phyloP scores from a whole-genome alignment of 2,329 filamentous ascomycete genomes.

The Ophiocordyceps unilateralis region DNA sequence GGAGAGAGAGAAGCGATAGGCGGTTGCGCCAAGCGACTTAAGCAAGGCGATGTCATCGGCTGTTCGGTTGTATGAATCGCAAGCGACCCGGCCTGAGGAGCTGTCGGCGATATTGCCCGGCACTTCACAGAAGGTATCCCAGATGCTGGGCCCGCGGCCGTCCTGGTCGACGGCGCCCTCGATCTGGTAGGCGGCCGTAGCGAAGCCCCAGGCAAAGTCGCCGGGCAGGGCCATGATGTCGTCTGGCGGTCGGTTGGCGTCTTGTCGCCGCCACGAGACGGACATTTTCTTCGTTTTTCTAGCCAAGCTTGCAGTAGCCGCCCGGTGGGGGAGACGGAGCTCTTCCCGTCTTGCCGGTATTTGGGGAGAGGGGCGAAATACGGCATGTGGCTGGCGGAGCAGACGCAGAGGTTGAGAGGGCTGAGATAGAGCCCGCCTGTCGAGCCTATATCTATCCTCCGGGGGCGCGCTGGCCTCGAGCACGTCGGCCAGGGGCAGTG shows the following conservation, averaged over 20 bases:
- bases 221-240: conserved; percentile 38
- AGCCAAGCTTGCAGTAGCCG: not conserved
- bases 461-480: not conserved
- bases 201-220: conserved; percentile 67
- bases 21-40: conserved; percentile 36
- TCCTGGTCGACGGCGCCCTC: conserved; percentile 23
- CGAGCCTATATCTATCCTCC: too few relatives aligned
- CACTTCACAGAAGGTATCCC: conserved; percentile 24
- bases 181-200: conserved; percentile 46
- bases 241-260: not conserved
- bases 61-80: conserved; percentile 23
- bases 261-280: not conserved
- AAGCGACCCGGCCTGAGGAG: conserved; percentile 28
- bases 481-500: too few relatives aligned
- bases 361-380: not conserved
- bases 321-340: not conserved
- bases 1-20: conserved; percentile 48
- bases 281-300: not conserved
- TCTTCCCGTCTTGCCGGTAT: not conserved
- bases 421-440: too few relatives aligned
- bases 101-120: conserved; percentile 21
- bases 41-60: conserved; percentile 41
- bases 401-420: not conserved
- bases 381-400: not conserved
- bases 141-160: conserved; percentile 24